These are phyloP conservation scores for Globisporangium ultimum DNA, from an alignment of 352 stramenopile species.

Conservation along the genomic window DNA sequence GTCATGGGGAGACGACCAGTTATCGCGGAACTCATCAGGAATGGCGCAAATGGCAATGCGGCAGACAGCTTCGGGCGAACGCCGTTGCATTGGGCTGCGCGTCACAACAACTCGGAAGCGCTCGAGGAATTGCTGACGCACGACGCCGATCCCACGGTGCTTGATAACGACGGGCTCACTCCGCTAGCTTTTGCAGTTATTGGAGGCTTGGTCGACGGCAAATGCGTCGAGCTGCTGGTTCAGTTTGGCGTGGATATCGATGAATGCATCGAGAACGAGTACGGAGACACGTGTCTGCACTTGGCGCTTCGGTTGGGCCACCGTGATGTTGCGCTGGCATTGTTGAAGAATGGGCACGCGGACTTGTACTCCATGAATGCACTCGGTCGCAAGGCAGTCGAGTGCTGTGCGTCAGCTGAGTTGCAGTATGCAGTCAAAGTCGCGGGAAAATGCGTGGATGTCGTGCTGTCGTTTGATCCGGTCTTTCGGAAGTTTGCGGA, in stretches of 20 bases:
- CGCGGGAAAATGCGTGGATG: slow-evolving; percentile 59
- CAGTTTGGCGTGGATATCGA: slow-evolving; percentile 48
- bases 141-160: slow-evolving; percentile 43
- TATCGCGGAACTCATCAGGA: slow-evolving; percentile 45
- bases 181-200: slow-evolving; percentile 61
- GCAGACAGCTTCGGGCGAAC: slow-evolving; percentile 58
- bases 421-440: slow-evolving; percentile 77
- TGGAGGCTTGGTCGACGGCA: slow-evolving; percentile 40
- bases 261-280: slow-evolving; percentile 36
- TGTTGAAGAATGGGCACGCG: slow-evolving; percentile 55
- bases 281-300: slow-evolving; percentile 68
- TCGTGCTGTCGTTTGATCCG: slow-evolving; percentile 77
- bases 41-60: slow-evolving; percentile 52
- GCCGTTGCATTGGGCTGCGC: slow-evolving; percentile 72
- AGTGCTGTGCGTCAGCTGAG: slow-evolving; percentile 73
- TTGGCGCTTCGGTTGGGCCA: slow-evolving; percentile 61
- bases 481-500: slow-evolving; percentile 61
- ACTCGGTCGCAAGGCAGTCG: slow-evolving; percentile 51
- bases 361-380: slow-evolving; percentile 53
- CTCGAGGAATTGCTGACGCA: slow-evolving; percentile 49
- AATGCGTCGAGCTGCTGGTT: slow-evolving; percentile 56
- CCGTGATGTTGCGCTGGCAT: slow-evolving; percentile 52
- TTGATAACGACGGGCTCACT: slow-evolving; percentile 63
- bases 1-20: slow-evolving; percentile 60
- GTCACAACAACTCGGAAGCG: slow-evolving; percentile 60